A percentile compares a stretch with the other conserved stretches of the same genome.
Conservation (phyloP, 2,329 filamentous ascomycete species). For the Aspergillus tubingensis region DNA sequence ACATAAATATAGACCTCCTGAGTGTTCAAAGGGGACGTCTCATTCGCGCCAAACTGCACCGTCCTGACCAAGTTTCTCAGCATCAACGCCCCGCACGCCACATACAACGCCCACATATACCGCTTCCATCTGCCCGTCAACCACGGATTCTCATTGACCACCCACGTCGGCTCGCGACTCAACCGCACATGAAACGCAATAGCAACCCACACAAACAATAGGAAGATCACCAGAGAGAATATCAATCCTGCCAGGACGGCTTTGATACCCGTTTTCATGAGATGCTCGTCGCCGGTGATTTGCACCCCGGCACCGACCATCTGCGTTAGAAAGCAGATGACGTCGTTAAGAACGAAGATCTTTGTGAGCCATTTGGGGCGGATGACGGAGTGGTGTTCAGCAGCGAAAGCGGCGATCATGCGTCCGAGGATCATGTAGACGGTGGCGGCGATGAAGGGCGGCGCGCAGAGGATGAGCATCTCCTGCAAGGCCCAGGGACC, state of each 20-base stretch:
- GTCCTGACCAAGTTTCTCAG: slow-evolving; percentile 32
- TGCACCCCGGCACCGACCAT: slow-evolving; percentile 35
- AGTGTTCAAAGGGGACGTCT: slow-evolving; percentile 19
- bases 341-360: slow-evolving; percentile 40
- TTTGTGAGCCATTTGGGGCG: slow-evolving; percentile 39
- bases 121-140: slow-evolving; percentile 23
- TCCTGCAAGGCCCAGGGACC: slow-evolving; percentile 40
- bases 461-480: slow-evolving; percentile 43
- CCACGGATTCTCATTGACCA: slow-evolving; percentile 18
- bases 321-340: slow-evolving; percentile 39
- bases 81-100: slow-evolving; percentile 27
- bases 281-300: slow-evolving; percentile 22
- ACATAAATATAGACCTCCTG: slow-evolving; percentile 36
- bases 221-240: slow-evolving; percentile 33
- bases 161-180: slow-evolving; percentile 15
- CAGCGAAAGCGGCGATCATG: slow-evolving; percentile 34
- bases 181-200: slow-evolving; percentile 27
- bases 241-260: slow-evolving; percentile 32
- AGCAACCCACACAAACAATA: slow-evolving; percentile 29
- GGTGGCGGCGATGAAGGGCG: slow-evolving; percentile 42
- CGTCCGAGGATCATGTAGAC: slow-evolving; percentile 45
- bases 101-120: slow-evolving; percentile 32
- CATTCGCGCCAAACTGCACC: slow-evolving; percentile 29
- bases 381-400: slow-evolving; percentile 40
- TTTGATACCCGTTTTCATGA: slow-evolving; percentile 28